These are phyloP conservation scores for Cercospora beticola DNA, from an alignment of 2,329 filamentous ascomycete genomes.

Conservation along the genomic window DNA sequence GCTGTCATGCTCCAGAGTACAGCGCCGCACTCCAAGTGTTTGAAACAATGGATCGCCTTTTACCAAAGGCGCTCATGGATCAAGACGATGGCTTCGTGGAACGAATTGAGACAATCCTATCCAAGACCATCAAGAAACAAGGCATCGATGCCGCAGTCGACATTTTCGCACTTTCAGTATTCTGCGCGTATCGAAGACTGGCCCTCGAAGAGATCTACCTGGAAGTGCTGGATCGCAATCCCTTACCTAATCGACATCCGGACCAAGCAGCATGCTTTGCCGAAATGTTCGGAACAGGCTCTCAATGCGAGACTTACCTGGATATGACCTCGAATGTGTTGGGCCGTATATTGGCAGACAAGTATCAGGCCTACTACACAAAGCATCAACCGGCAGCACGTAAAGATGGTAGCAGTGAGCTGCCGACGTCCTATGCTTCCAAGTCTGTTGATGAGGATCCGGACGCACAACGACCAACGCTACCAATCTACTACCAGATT, in stretches of 20 bases:
- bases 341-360: slow-evolving; percentile 23
- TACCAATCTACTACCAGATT: slow-evolving; percentile 6
- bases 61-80: slow-evolving; percentile 22
- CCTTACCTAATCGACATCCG: slow-evolving; percentile 58
- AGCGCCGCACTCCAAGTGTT: slow-evolving; percentile 42
- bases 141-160: slow-evolving; percentile 43
- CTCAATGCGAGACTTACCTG: slow-evolving; percentile 63
- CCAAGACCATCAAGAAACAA: slow-evolving; percentile 15
- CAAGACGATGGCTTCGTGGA: slow-evolving; percentile 15
- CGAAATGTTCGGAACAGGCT: slow-evolving; percentile 63
- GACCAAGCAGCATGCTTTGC: slow-evolving; percentile 65
- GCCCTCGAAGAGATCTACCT: slow-evolving; percentile 63
- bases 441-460: slow-evolving; percentile 21
- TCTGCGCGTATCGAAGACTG: slow-evolving; percentile 56
- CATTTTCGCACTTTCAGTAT: slow-evolving; percentile 57
- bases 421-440: slow-evolving; percentile 27
- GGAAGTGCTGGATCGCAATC: slow-evolving; percentile 48
- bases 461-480: slow-evolving; percentile 5
- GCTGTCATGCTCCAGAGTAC: slow-evolving; percentile 39
- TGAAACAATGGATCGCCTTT: slow-evolving; percentile 32
- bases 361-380: slow-evolving; percentile 25
- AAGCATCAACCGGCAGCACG: slow-evolving; percentile 23
- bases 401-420: slow-evolving; percentile 23
- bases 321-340: slow-evolving; percentile 45
- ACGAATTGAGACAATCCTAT: slow-evolving; percentile 15